Conservation (phyloP, 345 rosid genomes). For the Corymbia maculata region DNA sequence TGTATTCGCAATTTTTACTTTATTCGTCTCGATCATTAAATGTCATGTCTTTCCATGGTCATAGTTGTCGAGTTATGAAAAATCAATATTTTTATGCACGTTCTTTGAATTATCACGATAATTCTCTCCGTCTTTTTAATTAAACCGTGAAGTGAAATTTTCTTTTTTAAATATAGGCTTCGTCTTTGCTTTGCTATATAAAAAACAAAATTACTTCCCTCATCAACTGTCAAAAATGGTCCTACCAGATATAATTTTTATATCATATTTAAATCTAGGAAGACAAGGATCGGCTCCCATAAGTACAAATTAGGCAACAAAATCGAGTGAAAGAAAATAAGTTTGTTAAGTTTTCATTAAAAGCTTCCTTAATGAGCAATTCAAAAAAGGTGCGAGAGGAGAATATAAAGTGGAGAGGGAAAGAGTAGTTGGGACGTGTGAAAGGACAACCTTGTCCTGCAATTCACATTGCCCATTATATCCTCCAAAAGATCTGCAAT, state of each 20-base stretch:
- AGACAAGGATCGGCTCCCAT: neutral
- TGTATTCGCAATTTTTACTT: neutral
- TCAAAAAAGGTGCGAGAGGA: neutral
- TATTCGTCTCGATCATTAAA: neutral
- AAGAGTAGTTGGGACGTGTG: neutral
- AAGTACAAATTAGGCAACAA: neutral
- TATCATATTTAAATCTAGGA: neutral
- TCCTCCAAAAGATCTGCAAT: neutral
- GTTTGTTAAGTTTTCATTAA: neutral
- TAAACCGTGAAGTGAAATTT: neutral
- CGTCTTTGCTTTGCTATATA: neutral
- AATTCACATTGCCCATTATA: neutral
- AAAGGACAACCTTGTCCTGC: neutral
- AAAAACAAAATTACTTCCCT: neutral
- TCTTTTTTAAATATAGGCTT: neutral
- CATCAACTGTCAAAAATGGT: neutral
- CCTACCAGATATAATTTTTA: neutral
- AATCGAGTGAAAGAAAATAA: neutral
- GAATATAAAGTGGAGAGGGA: neutral
- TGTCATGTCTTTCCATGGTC: neutral
- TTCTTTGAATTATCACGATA: accelerated
- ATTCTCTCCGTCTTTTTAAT: neutral
- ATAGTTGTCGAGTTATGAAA: neutral
- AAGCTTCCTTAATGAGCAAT: neutral
- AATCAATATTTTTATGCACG: accelerated